These are phyloP conservation scores for Vanrija sp. DNA, from an alignment of 1,284 basidiomycete genomes.

Conservation along the genomic window DNA sequence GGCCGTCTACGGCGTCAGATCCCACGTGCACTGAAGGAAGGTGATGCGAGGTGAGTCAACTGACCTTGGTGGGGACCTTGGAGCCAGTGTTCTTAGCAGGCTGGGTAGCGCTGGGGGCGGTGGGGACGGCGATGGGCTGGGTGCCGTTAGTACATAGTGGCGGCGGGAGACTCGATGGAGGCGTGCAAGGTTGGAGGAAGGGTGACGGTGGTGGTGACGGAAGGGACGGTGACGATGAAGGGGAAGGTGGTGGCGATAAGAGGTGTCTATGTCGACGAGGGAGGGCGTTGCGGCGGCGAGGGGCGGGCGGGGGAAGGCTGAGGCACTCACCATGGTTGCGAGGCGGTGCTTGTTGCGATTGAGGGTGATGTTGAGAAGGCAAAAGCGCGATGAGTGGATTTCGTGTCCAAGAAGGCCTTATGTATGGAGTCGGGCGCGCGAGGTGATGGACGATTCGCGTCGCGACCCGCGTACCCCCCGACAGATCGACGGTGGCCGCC, in stretches of 20 bases:
- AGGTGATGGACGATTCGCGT: no score
- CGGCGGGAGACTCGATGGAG: conserved; percentile 45
- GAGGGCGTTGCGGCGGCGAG: no score
- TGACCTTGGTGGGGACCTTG: conserved; percentile 60
- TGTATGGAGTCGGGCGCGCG: no score
- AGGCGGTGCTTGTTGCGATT: conserved; percentile 9
- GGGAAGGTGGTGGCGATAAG: no score
- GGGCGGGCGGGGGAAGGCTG: neutral
- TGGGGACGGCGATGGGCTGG: conserved; percentile 45
- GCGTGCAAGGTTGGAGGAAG: conserved; percentile 34
- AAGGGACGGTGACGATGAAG: neutral
- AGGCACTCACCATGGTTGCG: conserved; percentile 31
- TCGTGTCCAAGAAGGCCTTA: no score
- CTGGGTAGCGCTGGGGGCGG: conserved; percentile 48
- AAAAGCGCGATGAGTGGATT: neutral
- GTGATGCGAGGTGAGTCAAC: neutral
- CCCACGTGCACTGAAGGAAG: no score
- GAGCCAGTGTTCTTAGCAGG: conserved; percentile 38
- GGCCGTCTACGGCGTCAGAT: no score
- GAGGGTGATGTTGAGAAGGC: conserved; percentile 11
- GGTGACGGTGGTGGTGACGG: neutral
- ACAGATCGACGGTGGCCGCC: no score
- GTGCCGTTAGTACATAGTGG: conserved; percentile 60
- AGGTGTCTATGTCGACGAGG: neutral
- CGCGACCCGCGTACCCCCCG: no score